Evolutionary conservation across 805 yeast genomes (phyloP).

Genomic region (Myxozyma melibiosi): DNA sequence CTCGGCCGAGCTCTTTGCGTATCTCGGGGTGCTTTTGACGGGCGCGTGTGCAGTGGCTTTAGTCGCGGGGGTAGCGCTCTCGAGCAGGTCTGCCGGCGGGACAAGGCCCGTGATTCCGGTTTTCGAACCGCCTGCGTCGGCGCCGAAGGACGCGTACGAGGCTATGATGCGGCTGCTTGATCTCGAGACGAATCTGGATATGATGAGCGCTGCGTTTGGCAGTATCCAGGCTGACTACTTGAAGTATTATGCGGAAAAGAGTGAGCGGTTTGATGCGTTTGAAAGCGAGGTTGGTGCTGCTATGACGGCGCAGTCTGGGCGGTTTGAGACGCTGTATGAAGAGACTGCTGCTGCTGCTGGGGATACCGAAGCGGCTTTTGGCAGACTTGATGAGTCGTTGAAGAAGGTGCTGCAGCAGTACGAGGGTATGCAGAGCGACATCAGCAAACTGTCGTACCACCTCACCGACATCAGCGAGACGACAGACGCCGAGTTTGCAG

Average conservation of each 20-base stretch:
- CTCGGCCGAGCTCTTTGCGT: background rate
- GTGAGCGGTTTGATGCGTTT: background rate
- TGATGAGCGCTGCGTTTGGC: conserved; percentile 7
- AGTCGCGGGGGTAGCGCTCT: background rate
- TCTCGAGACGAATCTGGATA: conserved; percentile 14
- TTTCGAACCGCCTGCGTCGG: conserved; percentile 7
- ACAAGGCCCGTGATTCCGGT: background rate
- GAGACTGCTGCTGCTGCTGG: background rate
- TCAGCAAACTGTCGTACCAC: background rate
- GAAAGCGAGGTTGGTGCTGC: background rate
- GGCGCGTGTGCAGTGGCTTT: background rate
- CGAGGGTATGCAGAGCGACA: background rate
- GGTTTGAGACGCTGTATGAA: background rate
- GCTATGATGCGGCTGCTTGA: conserved; percentile 13
- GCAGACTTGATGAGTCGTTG: too few species aligned
- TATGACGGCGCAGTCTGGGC: background rate
- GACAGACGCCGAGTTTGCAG: background rate
- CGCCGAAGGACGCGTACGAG: conserved; percentile 18
- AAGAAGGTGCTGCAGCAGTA: too few species aligned
- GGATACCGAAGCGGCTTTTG: background rate
- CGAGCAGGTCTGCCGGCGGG: background rate
- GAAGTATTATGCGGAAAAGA: background rate
- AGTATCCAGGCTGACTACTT: conserved; percentile 9
- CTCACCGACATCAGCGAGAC: background rate
- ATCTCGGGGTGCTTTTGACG: background rate